Evolutionary conservation across 495 filamentous ascomycete species (phyloP), one percentile per base, ranked within the genome.

Genomic region (Xylaria acuta): DNA sequence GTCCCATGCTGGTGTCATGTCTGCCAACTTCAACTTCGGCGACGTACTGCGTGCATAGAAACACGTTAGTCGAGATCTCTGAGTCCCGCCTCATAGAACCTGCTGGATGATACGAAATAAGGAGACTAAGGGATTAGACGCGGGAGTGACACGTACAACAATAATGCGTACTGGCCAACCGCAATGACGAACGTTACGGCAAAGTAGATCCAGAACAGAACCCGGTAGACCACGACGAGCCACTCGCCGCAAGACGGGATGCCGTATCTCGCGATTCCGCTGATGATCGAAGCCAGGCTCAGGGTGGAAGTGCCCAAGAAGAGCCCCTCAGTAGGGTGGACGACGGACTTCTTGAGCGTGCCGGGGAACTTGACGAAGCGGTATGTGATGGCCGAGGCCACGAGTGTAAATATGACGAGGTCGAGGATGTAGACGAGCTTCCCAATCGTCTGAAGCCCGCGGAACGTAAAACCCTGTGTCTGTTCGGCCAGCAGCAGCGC

Each of bases 301-400:
- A 93, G 85, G 73, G 87, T 90, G 74, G 92, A 90, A n/a, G 90
- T 89, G 36, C 88, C 85, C 54, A 92, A 84, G 83, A 92, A 92
- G 40, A 92, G 86, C 5, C 87, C 87, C 75, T 93, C 91, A 7
- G 85, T 81, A 1, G 90, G 88, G 60, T 90, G 88, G 2, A 82
- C 84, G 65, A 93, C 80, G 16, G 91, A 90, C 41, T 85, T 78
- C 16, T 83, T 79, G 32, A 92, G 71, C 5, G 86, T 85, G 20
- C 82, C 81, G 16, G 79, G 81, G 73, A 87, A 85, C 25, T 88
- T 75, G 18, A 85, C 74, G 79, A 92, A 92, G 68, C 91, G 87
- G 1, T 85, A 78, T 8, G 80, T 78, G 79, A 92, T 88, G 18
- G 83, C 73, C 2, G 80, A 78, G 30, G 84, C 86, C 51, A 91